phyloP scores from a whole-genome alignment of 495 filamentous ascomycete species.

The Elasticomyces elasticus region DNA sequence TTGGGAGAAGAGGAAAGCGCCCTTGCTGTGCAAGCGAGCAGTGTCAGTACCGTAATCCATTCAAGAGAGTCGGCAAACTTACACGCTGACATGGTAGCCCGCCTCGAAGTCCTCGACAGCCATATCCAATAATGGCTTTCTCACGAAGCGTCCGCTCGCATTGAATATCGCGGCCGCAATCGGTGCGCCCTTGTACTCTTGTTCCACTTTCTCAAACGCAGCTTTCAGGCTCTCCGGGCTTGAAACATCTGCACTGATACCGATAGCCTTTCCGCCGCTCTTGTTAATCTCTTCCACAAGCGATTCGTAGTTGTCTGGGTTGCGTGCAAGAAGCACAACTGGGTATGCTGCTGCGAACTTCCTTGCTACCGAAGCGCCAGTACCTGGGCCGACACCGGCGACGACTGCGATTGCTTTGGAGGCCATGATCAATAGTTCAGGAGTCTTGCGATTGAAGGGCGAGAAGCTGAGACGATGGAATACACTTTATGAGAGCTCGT shows the following conservation, averaged over 20 bases:
- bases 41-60: background rate
- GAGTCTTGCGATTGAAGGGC: no score
- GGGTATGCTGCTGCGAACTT: slow-evolving; percentile 63
- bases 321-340: slow-evolving; percentile 65
- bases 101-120: slow-evolving; percentile 52
- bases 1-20: slow-evolving; percentile 72
- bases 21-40: slow-evolving; percentile 28
- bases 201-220: slow-evolving; percentile 59
- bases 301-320: slow-evolving; percentile 51
- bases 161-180: slow-evolving; percentile 68
- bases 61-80: slow-evolving; percentile 33
- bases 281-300: slow-evolving; percentile 67
- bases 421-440: no score
- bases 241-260: slow-evolving; percentile 63
- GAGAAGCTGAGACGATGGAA: no score
- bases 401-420: slow-evolving; percentile 54
- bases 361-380: slow-evolving; percentile 52
- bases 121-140: slow-evolving; percentile 75
- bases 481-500: no score
- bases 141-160: slow-evolving; percentile 54
- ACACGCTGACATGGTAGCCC: slow-evolving; percentile 53
- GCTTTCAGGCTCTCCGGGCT: slow-evolving; percentile 49
- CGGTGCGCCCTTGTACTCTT: slow-evolving; percentile 39
- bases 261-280: slow-evolving; percentile 60
- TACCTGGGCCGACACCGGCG: slow-evolving; percentile 66